These are phyloP conservation scores for Eudorina sp. DNA, from an alignment of 139 green algal genomes.

Conservation along the genomic window DNA sequence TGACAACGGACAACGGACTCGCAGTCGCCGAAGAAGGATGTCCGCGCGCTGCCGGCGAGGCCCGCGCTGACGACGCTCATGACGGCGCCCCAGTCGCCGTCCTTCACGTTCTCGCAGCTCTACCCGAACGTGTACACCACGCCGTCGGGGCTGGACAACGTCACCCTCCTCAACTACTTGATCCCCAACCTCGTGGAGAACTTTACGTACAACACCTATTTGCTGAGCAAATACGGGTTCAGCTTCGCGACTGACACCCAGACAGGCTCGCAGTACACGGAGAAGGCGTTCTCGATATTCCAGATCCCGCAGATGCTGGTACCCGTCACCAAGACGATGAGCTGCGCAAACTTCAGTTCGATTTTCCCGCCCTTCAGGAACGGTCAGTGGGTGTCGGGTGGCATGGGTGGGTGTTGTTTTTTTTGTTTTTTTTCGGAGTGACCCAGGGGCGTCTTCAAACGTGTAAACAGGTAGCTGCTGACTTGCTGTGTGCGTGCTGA, in stretches of 20 bases:
- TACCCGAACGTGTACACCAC: slow-evolving; percentile 79
- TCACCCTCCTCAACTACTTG: slow-evolving; percentile 78
- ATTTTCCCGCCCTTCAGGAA: neutral
- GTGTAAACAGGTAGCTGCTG: too few relatives aligned
- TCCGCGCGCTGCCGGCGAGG: neutral
- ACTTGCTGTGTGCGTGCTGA: too few relatives aligned
- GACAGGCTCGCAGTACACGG: slow-evolving; percentile 15
- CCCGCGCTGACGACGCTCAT: slow-evolving; percentile 1
- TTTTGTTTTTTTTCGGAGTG: too few relatives aligned
- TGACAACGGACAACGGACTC: too few relatives aligned
- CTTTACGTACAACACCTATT: slow-evolving; percentile 74
- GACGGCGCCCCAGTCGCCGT: neutral
- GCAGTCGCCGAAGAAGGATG: too few relatives aligned
- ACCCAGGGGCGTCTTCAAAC: too few relatives aligned
- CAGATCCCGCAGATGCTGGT: too few relatives aligned
- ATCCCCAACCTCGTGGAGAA: neutral
- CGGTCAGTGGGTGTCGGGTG: too few relatives aligned
- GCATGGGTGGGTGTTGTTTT: too few relatives aligned
- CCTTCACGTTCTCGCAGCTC: neutral
- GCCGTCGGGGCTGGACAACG: slow-evolving; percentile 78
- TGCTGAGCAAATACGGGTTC: slow-evolving; percentile 76
- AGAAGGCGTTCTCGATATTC: neutral
- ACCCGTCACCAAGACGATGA: neutral
- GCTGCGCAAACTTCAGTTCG: neutral
- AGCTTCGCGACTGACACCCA: neutral